Conservation (phyloP, 2,329 filamentous ascomycete genomes). For the Colletotrichum filicis region DNA sequence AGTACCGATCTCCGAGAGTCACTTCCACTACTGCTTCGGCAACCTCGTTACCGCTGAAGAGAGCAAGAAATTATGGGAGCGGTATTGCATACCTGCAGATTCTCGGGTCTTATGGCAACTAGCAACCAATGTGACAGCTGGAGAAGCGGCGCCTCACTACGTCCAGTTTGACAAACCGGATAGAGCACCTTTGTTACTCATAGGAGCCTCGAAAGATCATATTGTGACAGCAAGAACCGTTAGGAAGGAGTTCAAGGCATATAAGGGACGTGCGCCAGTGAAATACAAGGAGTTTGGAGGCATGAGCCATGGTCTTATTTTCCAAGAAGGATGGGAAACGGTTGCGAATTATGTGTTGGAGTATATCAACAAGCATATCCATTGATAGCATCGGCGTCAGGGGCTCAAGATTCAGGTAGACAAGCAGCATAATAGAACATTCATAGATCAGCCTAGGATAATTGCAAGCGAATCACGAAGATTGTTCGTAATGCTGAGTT, state of each 20-base stretch:
- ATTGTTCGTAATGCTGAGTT: no score
- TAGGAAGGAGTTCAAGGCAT: constrained; percentile 35
- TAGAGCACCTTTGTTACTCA: constrained; percentile 33
- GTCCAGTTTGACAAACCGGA: constrained; percentile 32
- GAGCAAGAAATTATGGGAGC: constrained; percentile 34
- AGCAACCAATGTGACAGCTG: constrained; percentile 24
- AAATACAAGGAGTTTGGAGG: constrained; percentile 38
- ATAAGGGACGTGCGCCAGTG: constrained; percentile 32
- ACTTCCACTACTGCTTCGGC: constrained; percentile 40
- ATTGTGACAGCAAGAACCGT: constrained; percentile 37
- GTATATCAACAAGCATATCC: constrained; percentile 9
- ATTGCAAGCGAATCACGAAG: background rate
- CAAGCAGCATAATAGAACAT: background rate
- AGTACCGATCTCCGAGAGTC: constrained; percentile 33
- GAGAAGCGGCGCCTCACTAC: constrained; percentile 21
- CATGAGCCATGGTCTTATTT: constrained; percentile 37
- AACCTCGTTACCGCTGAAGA: constrained; percentile 35
- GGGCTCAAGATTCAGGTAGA: background rate
- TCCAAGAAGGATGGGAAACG: constrained; percentile 37
- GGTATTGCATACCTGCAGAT: constrained; percentile 37
- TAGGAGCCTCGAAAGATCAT: constrained; percentile 37
- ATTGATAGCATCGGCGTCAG: background rate
- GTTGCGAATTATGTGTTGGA: constrained; percentile 24
- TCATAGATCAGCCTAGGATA: background rate
- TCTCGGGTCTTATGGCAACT: constrained; percentile 39